Evolutionary conservation across 2,329 filamentous ascomycete species (phyloP).

Genomic region (Cladobotryum mycophilum): DNA sequence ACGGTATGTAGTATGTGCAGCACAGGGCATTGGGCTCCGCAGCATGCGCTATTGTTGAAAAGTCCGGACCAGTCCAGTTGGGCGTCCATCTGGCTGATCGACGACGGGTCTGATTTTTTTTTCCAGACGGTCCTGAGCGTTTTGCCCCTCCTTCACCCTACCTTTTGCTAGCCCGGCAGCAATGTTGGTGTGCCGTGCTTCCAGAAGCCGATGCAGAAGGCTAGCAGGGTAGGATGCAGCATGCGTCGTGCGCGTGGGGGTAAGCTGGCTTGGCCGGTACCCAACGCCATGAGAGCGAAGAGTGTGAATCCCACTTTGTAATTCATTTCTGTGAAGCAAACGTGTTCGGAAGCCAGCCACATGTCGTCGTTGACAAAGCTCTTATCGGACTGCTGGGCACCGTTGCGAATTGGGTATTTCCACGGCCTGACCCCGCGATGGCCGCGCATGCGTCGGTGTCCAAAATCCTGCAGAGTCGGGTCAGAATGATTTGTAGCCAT

Average conservation of each 20-base stretch:
- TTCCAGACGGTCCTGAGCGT: neutral
- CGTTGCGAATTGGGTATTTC: too few species aligned
- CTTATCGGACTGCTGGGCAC: too few species aligned
- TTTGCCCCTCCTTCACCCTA: neutral
- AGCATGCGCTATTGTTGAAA: neutral
- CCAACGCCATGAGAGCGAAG: neutral
- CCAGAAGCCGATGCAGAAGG: constrained; percentile 13
- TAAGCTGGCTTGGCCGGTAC: neutral
- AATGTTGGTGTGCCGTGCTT: constrained; percentile 12
- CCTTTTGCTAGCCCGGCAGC: constrained; percentile 2
- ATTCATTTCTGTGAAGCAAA: constrained; percentile 10
- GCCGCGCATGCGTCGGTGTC: too few species aligned
- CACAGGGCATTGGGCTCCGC: neutral
- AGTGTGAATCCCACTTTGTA: constrained; percentile 5
- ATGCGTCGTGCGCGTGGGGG: constrained; percentile 7
- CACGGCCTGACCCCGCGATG: too few species aligned
- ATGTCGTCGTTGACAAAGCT: too few species aligned
- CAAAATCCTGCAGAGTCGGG: too few species aligned
- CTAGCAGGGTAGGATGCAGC: constrained; percentile 1
- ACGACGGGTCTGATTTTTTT: neutral
- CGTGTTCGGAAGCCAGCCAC: too few species aligned
- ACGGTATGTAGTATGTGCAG: neutral
- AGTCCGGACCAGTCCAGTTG: neutral
- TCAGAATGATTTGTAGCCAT: too few species aligned
- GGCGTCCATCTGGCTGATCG: constrained; percentile 5